Evolutionary conservation across 2,329 filamentous ascomycete species (phyloP), one percentile per base, ranked within the genome.

Genomic region (Curvularia sp.): DNA sequence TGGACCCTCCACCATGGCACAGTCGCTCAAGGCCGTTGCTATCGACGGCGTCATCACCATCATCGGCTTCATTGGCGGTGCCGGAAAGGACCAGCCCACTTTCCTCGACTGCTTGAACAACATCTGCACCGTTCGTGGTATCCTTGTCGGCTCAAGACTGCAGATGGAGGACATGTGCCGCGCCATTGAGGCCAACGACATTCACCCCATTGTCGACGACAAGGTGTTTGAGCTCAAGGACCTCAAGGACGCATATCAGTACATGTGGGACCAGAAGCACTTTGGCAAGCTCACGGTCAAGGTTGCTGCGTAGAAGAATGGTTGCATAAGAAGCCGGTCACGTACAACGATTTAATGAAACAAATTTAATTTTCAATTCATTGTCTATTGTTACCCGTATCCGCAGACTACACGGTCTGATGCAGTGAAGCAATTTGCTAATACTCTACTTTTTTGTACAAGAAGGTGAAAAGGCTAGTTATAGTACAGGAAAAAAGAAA

Each of bases 111-210:
- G 78, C 24, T 68, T 87, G 44, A 73, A 54, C 57, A 75, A 75
- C 57, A 54, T 76, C 49, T 85, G 83, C 75, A 87, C 83, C 1
- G 83, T 87, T 4, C 78, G 86, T 5, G 86, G 86, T 54, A 72
- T 88, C 7, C 76, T 86, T 42, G 85, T 87, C 9, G 86, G 86
- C 4, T 83, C 79, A 51, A 80, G 83, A 64, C 75, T 79, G 38
- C 80, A 85, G 69, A 85, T 88, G 73, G 80, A 85, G 67, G 85
- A 86, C 30, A 87, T 88, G 86, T 82, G 84, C 61, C 71, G 75
- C 13, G 83, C 84, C 0, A 84, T 88, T 55, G 85, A 87, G 73
- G 81, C 79, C 15, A 86, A 86, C 58, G 74, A 86, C 60, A 84
- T 88, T 64, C 82, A 85, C 61, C 86, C 86, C 1, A 78, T 88